A percentile compares a stretch with the other conserved stretches of the same genome.
phyloP scores from a whole-genome alignment of 176 grass and related monocot genomes.

The Melocanna baccifera region DNA sequence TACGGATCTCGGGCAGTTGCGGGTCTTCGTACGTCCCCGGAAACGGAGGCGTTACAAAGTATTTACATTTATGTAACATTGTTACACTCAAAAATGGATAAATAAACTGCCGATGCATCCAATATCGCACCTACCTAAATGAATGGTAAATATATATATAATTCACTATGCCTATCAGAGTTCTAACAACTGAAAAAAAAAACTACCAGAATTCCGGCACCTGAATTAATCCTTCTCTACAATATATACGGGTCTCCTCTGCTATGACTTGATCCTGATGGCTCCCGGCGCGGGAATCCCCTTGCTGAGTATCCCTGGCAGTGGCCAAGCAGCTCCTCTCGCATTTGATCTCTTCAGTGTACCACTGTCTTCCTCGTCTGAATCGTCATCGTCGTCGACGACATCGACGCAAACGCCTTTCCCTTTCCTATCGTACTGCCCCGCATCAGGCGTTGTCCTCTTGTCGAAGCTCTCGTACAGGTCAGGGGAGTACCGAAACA shows the following conservation, averaged over 20 bases:
- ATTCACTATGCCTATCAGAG: neutral
- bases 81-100: neutral
- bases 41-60: too few relatives aligned
- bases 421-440: constrained; percentile 43
- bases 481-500: constrained; percentile 30
- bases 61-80: constrained; percentile 23
- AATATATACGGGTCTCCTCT: constrained; percentile 11
- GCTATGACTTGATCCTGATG: constrained; percentile 36
- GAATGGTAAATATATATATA: neutral
- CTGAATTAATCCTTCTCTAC: constrained; percentile 24
- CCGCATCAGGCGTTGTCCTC: constrained; percentile 26
- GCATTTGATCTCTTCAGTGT: neutral
- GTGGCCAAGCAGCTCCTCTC: constrained; percentile 18
- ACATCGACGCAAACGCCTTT: constrained; percentile 33
- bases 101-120: neutral
- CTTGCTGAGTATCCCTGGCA: neutral
- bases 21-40: too few relatives aligned
- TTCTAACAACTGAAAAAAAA: neutral
- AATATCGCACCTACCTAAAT: constrained; percentile 1
- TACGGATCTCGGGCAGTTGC: too few relatives aligned
- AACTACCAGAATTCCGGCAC: neutral
- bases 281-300: constrained; percentile 23
- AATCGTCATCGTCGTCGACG: constrained; percentile 20
- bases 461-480: constrained; percentile 52
- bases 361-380: constrained; percentile 23